phyloP scores from a whole-genome alignment of 371 early-diverging fungal genomes.

The Choanephora cucurbitarum region DNA sequence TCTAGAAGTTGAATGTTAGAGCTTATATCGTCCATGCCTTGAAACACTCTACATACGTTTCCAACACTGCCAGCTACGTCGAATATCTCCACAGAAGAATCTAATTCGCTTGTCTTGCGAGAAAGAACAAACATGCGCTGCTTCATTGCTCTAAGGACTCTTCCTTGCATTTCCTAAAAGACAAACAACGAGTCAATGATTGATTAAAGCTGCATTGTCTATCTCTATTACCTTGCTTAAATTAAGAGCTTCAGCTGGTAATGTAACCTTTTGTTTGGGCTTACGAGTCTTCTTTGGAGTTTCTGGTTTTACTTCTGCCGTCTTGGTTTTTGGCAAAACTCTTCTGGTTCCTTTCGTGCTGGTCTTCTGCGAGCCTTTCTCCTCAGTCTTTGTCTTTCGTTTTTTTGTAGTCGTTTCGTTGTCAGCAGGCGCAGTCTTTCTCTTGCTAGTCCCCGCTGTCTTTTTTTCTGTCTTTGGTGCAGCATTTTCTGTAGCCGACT shows the following conservation, averaged over 20 bases:
- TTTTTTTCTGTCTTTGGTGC: too few relatives aligned
- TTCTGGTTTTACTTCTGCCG: background rate
- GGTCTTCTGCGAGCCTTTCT: background rate
- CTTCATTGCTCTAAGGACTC: constrained; percentile 26
- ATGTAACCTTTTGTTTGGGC: background rate
- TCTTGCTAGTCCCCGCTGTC: too few relatives aligned
- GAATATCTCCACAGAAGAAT: constrained; percentile 16
- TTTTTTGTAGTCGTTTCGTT: background rate
- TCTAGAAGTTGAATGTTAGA: too few relatives aligned
- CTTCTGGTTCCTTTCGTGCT: background rate
- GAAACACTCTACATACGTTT: constrained; percentile 36
- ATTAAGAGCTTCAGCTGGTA: background rate
- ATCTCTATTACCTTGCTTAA: background rate
- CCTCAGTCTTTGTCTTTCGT: background rate
- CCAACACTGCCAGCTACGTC: constrained; percentile 42
- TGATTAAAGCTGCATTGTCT: too few relatives aligned
- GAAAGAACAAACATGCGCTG: constrained; percentile 38
- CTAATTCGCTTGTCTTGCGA: constrained; percentile 1
- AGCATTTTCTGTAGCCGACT: too few relatives aligned
- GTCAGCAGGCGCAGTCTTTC: too few relatives aligned
- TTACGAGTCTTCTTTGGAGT: background rate
- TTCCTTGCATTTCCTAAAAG: constrained; percentile 21
- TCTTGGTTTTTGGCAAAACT: background rate
- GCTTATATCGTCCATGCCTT: too few relatives aligned
- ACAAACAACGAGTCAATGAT: too few relatives aligned